A percentile compares a stretch with the other conserved stretches of the same genome.
phyloP scores from a whole-genome alignment of 2,329 filamentous ascomycete genomes.

The Aspergillus sp. region DNA sequence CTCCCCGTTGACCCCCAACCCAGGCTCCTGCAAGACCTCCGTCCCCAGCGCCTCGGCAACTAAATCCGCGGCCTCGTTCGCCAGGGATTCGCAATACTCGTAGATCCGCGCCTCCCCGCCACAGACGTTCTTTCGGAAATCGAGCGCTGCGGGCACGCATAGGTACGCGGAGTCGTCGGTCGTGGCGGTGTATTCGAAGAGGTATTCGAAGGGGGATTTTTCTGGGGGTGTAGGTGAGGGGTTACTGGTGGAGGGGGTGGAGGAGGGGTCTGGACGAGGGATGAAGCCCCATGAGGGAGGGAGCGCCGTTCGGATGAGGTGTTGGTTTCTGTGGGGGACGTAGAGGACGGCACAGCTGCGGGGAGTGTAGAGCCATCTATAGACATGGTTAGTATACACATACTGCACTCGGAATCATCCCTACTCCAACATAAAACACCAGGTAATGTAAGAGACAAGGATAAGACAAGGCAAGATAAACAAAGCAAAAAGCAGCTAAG shows the following conservation, averaged over 20 bases:
- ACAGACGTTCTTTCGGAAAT: slow-evolving; percentile 67
- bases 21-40: slow-evolving; percentile 61
- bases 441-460: too few relatives aligned
- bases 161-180: slow-evolving; percentile 70
- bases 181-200: slow-evolving; percentile 78
- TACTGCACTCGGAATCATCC: background rate
- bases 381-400: slow-evolving; percentile 10
- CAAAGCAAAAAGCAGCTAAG: background rate
- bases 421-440: too few relatives aligned
- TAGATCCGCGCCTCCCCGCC: slow-evolving; percentile 73
- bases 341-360: slow-evolving; percentile 79
- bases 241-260: slow-evolving; percentile 49
- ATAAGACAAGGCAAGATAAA: background rate
- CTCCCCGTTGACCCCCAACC: slow-evolving; percentile 23
- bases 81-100: slow-evolving; percentile 62
- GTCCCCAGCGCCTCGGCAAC: slow-evolving; percentile 68
- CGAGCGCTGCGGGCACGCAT: slow-evolving; percentile 68
- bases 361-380: slow-evolving; percentile 75
- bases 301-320: slow-evolving; percentile 69
- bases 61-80: slow-evolving; percentile 60
- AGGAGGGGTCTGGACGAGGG: slow-evolving; percentile 41
- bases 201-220: slow-evolving; percentile 63
- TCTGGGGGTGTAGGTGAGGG: too few relatives aligned
- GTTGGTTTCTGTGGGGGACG: slow-evolving; percentile 74
- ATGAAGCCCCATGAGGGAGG: slow-evolving; percentile 80